phyloP scores from a whole-genome alignment of 2,329 filamentous ascomycete species.

The Torrubiella hemipterigena region DNA sequence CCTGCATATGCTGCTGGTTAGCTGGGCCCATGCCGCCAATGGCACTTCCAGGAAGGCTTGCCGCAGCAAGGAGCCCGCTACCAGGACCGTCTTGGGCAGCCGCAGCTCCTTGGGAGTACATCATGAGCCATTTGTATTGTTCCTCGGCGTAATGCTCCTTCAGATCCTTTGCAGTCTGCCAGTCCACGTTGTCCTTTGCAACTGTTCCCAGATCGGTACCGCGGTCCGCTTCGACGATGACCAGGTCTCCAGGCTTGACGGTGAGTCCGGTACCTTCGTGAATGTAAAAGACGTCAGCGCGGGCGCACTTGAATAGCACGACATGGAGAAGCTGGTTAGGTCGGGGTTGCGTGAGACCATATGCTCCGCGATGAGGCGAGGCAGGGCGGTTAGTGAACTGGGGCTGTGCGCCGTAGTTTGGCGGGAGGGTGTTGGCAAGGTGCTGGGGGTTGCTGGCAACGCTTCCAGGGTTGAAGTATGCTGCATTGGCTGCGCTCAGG shows the following conservation, averaged over 20 bases:
- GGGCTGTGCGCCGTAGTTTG: conserved; percentile 32
- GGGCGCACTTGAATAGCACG: conserved; percentile 91
- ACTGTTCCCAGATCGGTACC: conserved; percentile 93
- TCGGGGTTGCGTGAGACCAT: conserved; percentile 47
- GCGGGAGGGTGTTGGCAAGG: conserved; percentile 26
- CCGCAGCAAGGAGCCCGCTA: conserved; percentile 49
- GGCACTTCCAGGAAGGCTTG: conserved; percentile 55
- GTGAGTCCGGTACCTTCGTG: conserved; percentile 89
- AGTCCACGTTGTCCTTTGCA: conserved; percentile 74
- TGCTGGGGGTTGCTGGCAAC: conserved; percentile 10
- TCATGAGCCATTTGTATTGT: conserved; percentile 97
- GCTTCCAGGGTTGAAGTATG: conserved; percentile 1
- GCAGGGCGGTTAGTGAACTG: conserved; percentile 37
- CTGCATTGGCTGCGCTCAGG: conserved; percentile 20
- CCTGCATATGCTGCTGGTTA: conserved; percentile 60
- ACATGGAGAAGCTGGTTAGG: conserved; percentile 69
- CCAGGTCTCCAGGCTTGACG: conserved; percentile 82
- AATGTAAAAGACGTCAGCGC: conserved; percentile 93
- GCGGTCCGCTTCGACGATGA: conserved; percentile 94
- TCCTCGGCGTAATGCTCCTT: conserved; percentile 90
- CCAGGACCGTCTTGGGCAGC: conserved; percentile 48
- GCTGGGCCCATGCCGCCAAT: conserved; percentile 70
- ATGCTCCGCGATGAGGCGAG: conserved; percentile 51
- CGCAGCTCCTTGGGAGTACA: conserved; percentile 78
- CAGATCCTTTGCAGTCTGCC: conserved; percentile 74